Conservation (phyloP, 2,329 filamentous ascomycete species). For the Penicillium brasilianum region DNA sequence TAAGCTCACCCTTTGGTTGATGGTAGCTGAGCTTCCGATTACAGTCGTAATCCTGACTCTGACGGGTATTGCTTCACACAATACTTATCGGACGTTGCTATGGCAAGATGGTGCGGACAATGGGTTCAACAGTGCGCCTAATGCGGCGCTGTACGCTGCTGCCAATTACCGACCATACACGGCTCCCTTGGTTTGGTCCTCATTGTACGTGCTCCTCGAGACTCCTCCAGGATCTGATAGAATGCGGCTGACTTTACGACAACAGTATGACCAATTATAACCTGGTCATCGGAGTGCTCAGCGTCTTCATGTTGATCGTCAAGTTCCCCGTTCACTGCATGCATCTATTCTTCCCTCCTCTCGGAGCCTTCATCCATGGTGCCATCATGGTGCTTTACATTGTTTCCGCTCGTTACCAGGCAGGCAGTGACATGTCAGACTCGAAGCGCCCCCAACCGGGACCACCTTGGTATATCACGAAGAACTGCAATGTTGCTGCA, state of each 20-base stretch:
- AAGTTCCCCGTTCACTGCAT: conserved; percentile 63
- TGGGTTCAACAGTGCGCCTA: conserved; percentile 67
- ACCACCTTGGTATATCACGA: conserved; percentile 67
- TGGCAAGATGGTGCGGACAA: conserved; percentile 66
- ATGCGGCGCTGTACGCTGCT: conserved; percentile 60
- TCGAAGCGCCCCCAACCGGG: conserved; percentile 59
- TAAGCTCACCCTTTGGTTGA: conserved; percentile 57
- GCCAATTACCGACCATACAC: conserved; percentile 63
- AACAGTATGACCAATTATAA: conserved; percentile 65
- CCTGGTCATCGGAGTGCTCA: conserved; percentile 64
- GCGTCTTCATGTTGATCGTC: conserved; percentile 64
- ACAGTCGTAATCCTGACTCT: conserved; percentile 63
- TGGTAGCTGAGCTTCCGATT: conserved; percentile 61
- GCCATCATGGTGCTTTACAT: conserved; percentile 59
- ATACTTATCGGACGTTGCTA: conserved; percentile 64
- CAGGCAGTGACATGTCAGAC: conserved; percentile 63
- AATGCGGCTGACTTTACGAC: conserved; percentile 17
- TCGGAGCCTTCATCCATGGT: conserved; percentile 59
- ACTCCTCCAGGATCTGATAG: not conserved
- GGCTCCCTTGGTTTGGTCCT: conserved; percentile 63
- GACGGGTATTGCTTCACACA: conserved; percentile 65
- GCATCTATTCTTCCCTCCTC: conserved; percentile 61
- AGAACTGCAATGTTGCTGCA: conserved; percentile 60
- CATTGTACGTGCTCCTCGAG: conserved; percentile 55
- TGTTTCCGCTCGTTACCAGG: conserved; percentile 61